Evolutionary conservation across 352 stramenopile genomes (phyloP).

Genomic region (Pythium pyrilobum): DNA sequence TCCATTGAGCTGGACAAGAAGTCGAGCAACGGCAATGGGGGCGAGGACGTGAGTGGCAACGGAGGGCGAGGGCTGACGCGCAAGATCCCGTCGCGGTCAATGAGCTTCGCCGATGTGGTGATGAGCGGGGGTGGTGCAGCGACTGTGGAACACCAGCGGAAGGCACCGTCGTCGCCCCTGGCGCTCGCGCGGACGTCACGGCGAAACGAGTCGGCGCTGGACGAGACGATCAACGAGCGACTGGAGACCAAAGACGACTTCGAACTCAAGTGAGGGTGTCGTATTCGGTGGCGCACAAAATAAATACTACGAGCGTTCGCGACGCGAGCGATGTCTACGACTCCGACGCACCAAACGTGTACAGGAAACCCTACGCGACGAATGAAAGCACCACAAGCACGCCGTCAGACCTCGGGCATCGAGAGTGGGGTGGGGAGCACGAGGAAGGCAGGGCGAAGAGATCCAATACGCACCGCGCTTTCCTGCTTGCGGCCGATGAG

Average conservation of each 20-base stretch:
- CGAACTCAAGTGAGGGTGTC: slow-evolving; percentile 39
- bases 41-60: not conserved
- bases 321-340: not conserved
- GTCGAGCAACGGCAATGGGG: not conserved
- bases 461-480: slow-evolving; percentile 47
- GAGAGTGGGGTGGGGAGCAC: too few species aligned
- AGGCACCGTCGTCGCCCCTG: slow-evolving; percentile 40
- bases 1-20: slow-evolving; percentile 22
- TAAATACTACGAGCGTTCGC: slow-evolving; percentile 41
- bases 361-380: slow-evolving; percentile 54
- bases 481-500: slow-evolving; percentile 73
- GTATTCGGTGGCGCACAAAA: slow-evolving; percentile 9
- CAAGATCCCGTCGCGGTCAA: slow-evolving; percentile 66
- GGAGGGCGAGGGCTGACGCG: slow-evolving; percentile 21
- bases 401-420: too few species aligned
- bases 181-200: slow-evolving; percentile 40
- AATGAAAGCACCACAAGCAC: not conserved
- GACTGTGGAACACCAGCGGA: slow-evolving; percentile 21
- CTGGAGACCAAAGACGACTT: slow-evolving; percentile 69
- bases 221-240: slow-evolving; percentile 64
- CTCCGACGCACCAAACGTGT: slow-evolving; percentile 39
- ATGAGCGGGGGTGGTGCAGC: slow-evolving; percentile 37
- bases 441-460: too few species aligned
- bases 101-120: slow-evolving; percentile 85
- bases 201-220: slow-evolving; percentile 39